Percentiles rank a stretch among this genome's conserved stretches.
phyloP scores from a whole-genome alignment of 2,329 filamentous ascomycete species.

The Monosporascus sp. region DNA sequence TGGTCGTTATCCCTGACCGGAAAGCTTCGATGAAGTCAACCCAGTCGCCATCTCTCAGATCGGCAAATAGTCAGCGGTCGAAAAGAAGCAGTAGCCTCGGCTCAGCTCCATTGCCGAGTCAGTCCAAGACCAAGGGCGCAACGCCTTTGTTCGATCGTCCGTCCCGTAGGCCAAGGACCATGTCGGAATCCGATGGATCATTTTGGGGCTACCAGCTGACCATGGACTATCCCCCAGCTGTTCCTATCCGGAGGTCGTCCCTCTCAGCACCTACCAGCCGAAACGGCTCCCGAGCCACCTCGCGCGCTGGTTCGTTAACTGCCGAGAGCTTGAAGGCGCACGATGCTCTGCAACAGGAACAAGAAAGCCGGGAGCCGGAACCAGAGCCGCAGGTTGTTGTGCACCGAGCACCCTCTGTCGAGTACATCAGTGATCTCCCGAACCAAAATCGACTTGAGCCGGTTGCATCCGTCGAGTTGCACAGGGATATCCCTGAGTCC shows the following conservation, averaged over 20 bases:
- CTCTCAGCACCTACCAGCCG: constrained; percentile 58
- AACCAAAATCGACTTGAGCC: constrained; percentile 25
- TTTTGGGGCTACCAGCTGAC: constrained; percentile 45
- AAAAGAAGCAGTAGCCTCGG: constrained; percentile 48
- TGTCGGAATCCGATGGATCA: constrained; percentile 44
- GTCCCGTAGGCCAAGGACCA: constrained; percentile 34
- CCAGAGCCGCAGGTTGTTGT: constrained; percentile 20
- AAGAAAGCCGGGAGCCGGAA: neutral
- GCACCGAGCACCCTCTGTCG: constrained; percentile 21
- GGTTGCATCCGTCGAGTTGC: constrained; percentile 30
- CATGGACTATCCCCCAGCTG: constrained; percentile 54
- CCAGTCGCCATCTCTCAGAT: constrained; percentile 51
- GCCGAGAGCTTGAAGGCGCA: constrained; percentile 54
- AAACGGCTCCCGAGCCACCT: constrained; percentile 34
- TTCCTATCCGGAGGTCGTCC: constrained; percentile 54
- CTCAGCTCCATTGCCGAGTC: constrained; percentile 40
- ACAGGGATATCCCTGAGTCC: constrained; percentile 27
- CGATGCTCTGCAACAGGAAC: constrained; percentile 32
- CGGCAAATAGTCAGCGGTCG: constrained; percentile 54
- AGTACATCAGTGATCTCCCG: constrained; percentile 18
- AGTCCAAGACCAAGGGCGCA: constrained; percentile 36
- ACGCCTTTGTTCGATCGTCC: constrained; percentile 39
- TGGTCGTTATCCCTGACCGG: constrained; percentile 57
- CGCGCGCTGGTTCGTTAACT: constrained; percentile 45
- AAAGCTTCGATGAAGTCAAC: constrained; percentile 47